Conservation (phyloP, 1,284 basidiomycete species). For the Cryptococcus neoformans region DNA sequence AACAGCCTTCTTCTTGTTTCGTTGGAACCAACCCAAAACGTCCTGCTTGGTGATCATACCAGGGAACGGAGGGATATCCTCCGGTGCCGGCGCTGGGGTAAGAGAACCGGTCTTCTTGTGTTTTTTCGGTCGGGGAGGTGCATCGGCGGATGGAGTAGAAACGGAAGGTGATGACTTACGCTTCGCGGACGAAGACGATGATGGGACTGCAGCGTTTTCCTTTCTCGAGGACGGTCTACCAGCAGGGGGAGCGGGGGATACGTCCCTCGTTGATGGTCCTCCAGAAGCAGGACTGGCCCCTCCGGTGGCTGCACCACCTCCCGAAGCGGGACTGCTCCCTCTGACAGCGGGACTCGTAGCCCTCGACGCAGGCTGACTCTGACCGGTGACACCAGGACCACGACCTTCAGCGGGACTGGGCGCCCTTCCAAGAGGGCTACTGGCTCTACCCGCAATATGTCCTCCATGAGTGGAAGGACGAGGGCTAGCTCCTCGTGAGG, state of each 20-base stretch:
- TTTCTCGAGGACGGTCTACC: background rate
- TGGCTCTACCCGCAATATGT: conserved; percentile 9
- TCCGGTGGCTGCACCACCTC: background rate
- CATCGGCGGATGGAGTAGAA: background rate
- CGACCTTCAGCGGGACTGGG: conserved; percentile 10
- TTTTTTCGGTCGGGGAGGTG: background rate
- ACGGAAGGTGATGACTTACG: conserved; percentile 4
- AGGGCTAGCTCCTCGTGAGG: conserved; percentile 31
- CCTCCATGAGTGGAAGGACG: conserved; percentile 21
- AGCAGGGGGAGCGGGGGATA: background rate
- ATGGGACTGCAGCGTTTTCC: background rate
- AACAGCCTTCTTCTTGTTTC: conserved; percentile 11
- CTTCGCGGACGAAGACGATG: background rate
- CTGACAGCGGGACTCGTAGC: conserved; percentile 14
- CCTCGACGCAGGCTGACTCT: conserved; percentile 4
- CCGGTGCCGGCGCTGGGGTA: conserved; percentile 30
- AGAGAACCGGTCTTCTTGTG: too few species aligned
- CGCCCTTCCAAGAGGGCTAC: conserved; percentile 14
- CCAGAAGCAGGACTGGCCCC: conserved; percentile 13
- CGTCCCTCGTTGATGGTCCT: background rate
- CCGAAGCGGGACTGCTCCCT: conserved; percentile 7
- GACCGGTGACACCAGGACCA: conserved; percentile 4
- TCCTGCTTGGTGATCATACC: conserved; percentile 37
- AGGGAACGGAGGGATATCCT: conserved; percentile 14
- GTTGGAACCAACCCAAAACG: conserved; percentile 35